These are phyloP conservation scores for Aspergillus oerlinghausenensis DNA, from an alignment of 2,329 filamentous ascomycete genomes.

Conservation along the genomic window DNA sequence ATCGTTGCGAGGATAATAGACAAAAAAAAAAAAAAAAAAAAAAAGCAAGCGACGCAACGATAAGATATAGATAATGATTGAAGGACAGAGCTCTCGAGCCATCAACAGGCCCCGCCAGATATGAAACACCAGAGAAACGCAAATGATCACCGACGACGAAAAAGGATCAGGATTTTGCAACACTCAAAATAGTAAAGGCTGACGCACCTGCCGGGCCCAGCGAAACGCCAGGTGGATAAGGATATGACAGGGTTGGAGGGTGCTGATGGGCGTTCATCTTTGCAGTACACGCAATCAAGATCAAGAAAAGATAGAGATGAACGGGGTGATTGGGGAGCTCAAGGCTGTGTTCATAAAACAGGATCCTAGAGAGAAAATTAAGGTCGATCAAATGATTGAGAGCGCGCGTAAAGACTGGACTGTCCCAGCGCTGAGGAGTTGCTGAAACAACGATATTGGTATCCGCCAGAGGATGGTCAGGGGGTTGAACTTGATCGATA, in stretches of 20 bases:
- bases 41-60: slow-evolving; percentile 3
- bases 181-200: slow-evolving; percentile 10
- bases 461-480: slow-evolving; percentile 11
- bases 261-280: slow-evolving; percentile 29
- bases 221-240: slow-evolving; percentile 30
- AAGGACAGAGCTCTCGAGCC: neutral
- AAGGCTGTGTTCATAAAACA: slow-evolving; percentile 9
- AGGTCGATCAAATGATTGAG: slow-evolving; percentile 6
- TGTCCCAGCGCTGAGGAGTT: slow-evolving; percentile 4
- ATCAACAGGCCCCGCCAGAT: slow-evolving; percentile 12
- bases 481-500: slow-evolving; percentile 4
- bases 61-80: neutral
- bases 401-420: slow-evolving; percentile 4
- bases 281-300: slow-evolving; percentile 16
- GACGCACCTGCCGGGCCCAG: slow-evolving; percentile 32
- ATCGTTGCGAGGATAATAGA: slow-evolving; percentile 4
- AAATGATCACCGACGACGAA: neutral
- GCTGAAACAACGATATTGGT: slow-evolving; percentile 21
- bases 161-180: slow-evolving; percentile 4
- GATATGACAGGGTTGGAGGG: slow-evolving; percentile 23
- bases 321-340: slow-evolving; percentile 10
- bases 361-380: slow-evolving; percentile 5
- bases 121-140: slow-evolving; percentile 14
- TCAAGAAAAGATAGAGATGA: slow-evolving; percentile 7
- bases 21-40: neutral